Base-by-base conservation (phyloP, 2,329 filamentous ascomycete genomes). In the Cytospora leucostoma region DNA sequence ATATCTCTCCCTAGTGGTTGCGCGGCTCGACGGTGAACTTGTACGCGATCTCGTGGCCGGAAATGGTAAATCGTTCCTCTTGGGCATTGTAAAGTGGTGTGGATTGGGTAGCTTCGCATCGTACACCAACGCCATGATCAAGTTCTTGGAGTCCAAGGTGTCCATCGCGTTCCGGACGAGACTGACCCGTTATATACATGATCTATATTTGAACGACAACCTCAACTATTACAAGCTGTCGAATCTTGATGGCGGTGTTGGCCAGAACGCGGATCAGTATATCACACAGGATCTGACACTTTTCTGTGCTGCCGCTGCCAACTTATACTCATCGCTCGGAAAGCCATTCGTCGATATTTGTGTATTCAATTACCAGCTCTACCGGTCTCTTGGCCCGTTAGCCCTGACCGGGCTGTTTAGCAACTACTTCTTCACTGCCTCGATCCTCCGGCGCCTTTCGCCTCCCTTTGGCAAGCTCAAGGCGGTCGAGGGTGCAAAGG, bases 51-150 rank as follows among this genome's bases (percentile, higher is more conserved):
- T 99, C 32, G 94, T 99, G n/a, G 93, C 92, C 11, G 95, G 95
- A 11, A 93, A 97, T 71, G 94, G 94, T 19, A 93, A 88, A 70
- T 84, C 87, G 0, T 99, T 99, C 74, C 79, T 95, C 10, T 91
- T 89, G 87, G 95, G 95, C 7, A 89, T 99, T 54, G 75, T 89
- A 56, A 97, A 98, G 82, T 99, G 95, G 95, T 93, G 93, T 68
- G 93, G 94, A 3, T 88, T 99, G 40, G 95, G 95, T 50, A 92
- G 91, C 2, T 88, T 98, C 67, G 94, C 93, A 10, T 96, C 94
- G 0, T 99, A 99, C 73, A 97, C 94, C 57, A 99, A 99, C 75
- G 93, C 94, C 61, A 97, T 96, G 90, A 99, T 99, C 82, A 98
- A 98, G 76, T 99, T 91, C 77, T 84, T 99, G 67, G 94, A 99